These are phyloP conservation scores for Xylariaceae sp. DNA, from an alignment of 2,329 filamentous ascomycete species.

Conservation along the genomic window DNA sequence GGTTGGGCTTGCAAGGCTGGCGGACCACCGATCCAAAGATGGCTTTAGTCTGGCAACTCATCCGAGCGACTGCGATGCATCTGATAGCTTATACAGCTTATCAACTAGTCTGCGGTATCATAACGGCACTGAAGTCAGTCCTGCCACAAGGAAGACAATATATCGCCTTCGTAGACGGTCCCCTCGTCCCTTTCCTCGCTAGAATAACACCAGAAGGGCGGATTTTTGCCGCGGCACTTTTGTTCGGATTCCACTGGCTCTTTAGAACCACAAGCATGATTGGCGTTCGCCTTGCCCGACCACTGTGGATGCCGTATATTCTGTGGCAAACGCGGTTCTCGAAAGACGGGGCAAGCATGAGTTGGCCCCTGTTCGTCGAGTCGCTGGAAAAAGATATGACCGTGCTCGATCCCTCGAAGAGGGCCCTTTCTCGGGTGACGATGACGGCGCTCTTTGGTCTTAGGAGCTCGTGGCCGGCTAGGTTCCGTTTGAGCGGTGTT, in stretches of 20 bases:
- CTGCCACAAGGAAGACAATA: neutral
- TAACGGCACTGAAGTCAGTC: neutral
- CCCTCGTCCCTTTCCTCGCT: conserved; percentile 1
- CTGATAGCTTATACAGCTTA: conserved; percentile 27
- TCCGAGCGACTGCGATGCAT: conserved; percentile 26
- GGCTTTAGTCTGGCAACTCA: conserved; percentile 17
- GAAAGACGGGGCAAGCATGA: neutral
- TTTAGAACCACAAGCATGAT: conserved; percentile 11
- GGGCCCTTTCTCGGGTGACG: conserved; percentile 11
- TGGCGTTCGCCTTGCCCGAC: conserved; percentile 1
- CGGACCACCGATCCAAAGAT: conserved; percentile 14
- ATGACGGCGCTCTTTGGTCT: conserved; percentile 26
- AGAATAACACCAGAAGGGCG: conserved; percentile 6
- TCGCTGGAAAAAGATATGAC: conserved; percentile 16
- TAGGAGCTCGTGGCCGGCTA: conserved; percentile 26
- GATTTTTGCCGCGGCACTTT: conserved; percentile 9
- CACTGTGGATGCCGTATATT: conserved; percentile 21
- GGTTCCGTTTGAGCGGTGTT: conserved; percentile 16
- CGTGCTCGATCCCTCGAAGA: conserved; percentile 17
- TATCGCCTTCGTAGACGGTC: neutral
- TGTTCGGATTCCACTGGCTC: conserved; percentile 18
- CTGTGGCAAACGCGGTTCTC: conserved; percentile 20
- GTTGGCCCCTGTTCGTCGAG: conserved; percentile 7
- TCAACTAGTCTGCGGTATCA: conserved; percentile 20
- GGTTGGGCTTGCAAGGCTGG: conserved; percentile 10